phyloP scores from a whole-genome alignment of 1,284 basidiomycete species.

The Ceratobasidium papillatum region DNA sequence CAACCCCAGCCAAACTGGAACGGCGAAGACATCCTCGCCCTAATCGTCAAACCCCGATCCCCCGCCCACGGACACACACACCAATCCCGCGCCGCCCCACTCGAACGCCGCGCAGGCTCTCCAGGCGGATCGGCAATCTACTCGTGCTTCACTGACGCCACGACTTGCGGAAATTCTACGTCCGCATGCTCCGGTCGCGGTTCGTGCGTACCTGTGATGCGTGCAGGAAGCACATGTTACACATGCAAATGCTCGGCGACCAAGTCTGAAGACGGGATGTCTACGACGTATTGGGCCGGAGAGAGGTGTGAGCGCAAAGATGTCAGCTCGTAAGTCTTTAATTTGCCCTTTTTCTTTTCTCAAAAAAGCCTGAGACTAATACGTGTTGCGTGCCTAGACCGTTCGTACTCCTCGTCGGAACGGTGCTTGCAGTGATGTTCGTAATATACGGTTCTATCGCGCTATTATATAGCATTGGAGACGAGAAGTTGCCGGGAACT shows the following conservation, averaged over 20 bases:
- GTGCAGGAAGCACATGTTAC: slow-evolving; percentile 73
- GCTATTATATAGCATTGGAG: slow-evolving; percentile 69
- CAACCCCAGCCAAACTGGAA: slow-evolving; percentile 13
- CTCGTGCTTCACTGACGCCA: slow-evolving; percentile 67
- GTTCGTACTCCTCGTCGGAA: slow-evolving; percentile 76
- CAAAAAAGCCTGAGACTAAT: background rate
- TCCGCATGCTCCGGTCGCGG: slow-evolving; percentile 74
- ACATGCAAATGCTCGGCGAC: slow-evolving; percentile 73
- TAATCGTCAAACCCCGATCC: slow-evolving; percentile 42
- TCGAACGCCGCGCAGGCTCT: slow-evolving; percentile 54
- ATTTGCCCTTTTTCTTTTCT: background rate
- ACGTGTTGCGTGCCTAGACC: slow-evolving; percentile 56
- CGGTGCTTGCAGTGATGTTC: slow-evolving; percentile 67
- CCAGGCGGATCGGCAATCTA: slow-evolving; percentile 64
- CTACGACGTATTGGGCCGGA: slow-evolving; percentile 70
- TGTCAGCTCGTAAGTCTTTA: slow-evolving; percentile 69
- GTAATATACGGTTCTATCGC: slow-evolving; percentile 72
- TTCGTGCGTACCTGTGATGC: slow-evolving; percentile 61
- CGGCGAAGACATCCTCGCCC: slow-evolving; percentile 29
- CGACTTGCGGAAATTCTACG: slow-evolving; percentile 69
- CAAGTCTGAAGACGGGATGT: slow-evolving; percentile 59
- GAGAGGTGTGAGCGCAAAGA: slow-evolving; percentile 77
- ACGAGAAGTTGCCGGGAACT: slow-evolving; percentile 71
- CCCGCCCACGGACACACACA: slow-evolving; percentile 12
- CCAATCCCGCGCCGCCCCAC: slow-evolving; percentile 56